Percentiles rank a stretch among this genome's conserved stretches.
Conservation (phyloP, 345 rosid species). For the Dipteronia sinensis region DNA sequence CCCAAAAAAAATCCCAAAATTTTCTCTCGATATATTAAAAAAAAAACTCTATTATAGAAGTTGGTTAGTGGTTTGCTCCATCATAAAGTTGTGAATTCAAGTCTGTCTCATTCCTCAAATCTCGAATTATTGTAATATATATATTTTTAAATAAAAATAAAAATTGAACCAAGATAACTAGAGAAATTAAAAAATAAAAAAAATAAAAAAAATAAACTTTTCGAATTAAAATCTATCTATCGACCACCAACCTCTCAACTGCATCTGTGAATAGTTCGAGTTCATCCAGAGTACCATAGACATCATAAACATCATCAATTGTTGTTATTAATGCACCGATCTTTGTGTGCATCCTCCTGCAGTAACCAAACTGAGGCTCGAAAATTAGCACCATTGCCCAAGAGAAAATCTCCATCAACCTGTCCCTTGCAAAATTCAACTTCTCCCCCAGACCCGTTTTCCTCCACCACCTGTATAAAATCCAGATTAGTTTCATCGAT, state of each 20-base stretch:
- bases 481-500: background rate
- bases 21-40: no score
- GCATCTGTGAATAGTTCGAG: background rate
- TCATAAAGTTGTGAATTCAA: no score
- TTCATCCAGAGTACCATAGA: background rate
- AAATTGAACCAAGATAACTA: no score
- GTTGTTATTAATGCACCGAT: conserved; percentile 21
- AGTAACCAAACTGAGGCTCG: conserved; percentile 30
- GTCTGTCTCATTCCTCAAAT: no score
- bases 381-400: conserved; percentile 33
- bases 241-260: conserved; percentile 24
- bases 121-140: no score
- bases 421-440: conserved; percentile 40
- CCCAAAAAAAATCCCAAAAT: no score
- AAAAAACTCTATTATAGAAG: no score
- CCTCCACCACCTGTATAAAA: conserved; percentile 42
- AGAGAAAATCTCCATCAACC: conserved; percentile 35
- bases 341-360: conserved; percentile 31
- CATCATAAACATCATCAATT: conserved; percentile 24
- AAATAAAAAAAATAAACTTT: no score
- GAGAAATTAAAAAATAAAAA: no score
- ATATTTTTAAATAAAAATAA: no score
- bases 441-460: conserved; percentile 27
- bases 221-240: no score
- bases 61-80: no score